phyloP scores from a whole-genome alignment of 2,329 filamentous ascomycete genomes.

The Blumeriella jaapii region DNA sequence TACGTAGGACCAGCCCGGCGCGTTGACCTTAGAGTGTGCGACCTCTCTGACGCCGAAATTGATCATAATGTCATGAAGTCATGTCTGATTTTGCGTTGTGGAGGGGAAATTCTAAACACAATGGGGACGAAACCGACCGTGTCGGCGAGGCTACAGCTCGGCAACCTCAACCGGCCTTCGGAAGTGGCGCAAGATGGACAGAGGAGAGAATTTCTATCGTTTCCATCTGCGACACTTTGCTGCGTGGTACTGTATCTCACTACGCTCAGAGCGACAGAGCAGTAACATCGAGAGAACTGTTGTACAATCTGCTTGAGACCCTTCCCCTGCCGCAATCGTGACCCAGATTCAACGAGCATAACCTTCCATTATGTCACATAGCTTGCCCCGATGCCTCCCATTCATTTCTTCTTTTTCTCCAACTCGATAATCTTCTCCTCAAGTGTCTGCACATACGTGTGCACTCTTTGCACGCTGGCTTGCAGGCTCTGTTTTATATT shows the following conservation, averaged over 20 bases:
- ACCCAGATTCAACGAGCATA: conserved; percentile 1
- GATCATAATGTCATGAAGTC: conserved; percentile 35
- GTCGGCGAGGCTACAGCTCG: background rate
- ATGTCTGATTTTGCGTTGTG: conserved; percentile 5
- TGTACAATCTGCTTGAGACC: conserved; percentile 12
- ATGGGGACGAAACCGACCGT: no score
- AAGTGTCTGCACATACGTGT: conserved; percentile 68
- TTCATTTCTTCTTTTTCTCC: conserved; percentile 53
- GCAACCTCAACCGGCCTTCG: background rate
- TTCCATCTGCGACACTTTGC: conserved; percentile 6
- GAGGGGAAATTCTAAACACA: conserved; percentile 1
- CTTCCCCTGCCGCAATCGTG: background rate
- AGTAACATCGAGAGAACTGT: conserved; percentile 11
- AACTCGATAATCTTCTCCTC: conserved; percentile 66
- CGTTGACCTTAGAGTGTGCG: conserved; percentile 54
- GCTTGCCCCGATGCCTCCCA: background rate
- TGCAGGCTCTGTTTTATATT: conserved; percentile 58
- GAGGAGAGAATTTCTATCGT: conserved; percentile 6
- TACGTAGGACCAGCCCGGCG: conserved; percentile 89
- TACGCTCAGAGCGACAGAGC: conserved; percentile 13
- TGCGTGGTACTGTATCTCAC: conserved; percentile 14
- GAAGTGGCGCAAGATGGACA: background rate
- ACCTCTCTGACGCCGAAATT: conserved; percentile 75
- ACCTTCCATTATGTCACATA: conserved; percentile 4
- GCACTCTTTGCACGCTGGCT: conserved; percentile 74